Percentiles rank a stretch among this genome's conserved stretches.
phyloP scores from a whole-genome alignment of 768 basidiomycete species.

The Rickenella mellea region DNA sequence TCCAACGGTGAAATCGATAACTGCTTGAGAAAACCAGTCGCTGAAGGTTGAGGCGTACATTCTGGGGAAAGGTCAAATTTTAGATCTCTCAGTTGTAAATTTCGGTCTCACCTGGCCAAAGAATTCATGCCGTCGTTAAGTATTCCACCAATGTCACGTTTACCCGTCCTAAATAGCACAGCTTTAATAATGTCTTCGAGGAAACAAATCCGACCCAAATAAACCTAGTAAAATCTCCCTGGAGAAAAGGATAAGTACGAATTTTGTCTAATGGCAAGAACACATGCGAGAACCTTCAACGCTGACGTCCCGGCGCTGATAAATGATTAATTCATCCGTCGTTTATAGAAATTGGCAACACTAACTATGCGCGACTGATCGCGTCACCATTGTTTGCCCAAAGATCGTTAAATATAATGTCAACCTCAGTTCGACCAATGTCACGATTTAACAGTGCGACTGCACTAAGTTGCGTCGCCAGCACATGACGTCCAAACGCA shows the following conservation, averaged over 20 bases:
- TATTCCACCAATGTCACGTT: conserved; percentile 84
- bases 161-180: conserved; percentile 64
- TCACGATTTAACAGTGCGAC: conserved; percentile 55
- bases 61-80: conserved; percentile 23
- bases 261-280: conserved; percentile 2
- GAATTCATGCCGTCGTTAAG: conserved; percentile 96
- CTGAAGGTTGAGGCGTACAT: conserved; percentile 85
- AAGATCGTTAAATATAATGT: conserved; percentile 73
- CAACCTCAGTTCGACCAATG: conserved; percentile 47
- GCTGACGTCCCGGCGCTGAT: conserved; percentile 92
- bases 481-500: conserved; percentile 79
- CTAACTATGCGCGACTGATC: conserved; percentile 80
- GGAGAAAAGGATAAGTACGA: conserved; percentile 4
- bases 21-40: conserved; percentile 96
- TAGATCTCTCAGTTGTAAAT: too few species aligned
- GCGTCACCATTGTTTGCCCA: conserved; percentile 99
- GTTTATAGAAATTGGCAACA: conserved; percentile 6
- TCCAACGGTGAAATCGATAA: conserved; percentile 87
- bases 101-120: conserved; percentile 49
- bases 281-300: conserved; percentile 52
- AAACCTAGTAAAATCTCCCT: conserved; percentile 86
- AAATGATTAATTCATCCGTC: conserved; percentile 12
- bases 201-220: background rate
- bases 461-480: conserved; percentile 66
- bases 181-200: conserved; percentile 8